Evolutionary conservation across 192 early-diverging fungal genomes (phyloP).

Genomic region (Backusella macrospora): DNA sequence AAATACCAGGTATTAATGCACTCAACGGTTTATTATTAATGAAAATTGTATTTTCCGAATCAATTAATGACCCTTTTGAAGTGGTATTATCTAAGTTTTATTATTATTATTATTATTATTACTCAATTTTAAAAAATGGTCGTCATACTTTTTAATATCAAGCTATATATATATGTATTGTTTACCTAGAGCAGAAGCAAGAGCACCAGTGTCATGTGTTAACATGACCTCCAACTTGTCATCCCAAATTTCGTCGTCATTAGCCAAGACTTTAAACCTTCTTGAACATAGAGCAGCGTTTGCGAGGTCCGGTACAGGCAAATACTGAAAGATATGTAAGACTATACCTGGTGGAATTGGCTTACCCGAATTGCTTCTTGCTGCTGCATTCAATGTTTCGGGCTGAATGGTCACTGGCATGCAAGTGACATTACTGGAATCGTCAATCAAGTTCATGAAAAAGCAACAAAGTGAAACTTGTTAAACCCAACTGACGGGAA

Average conservation of each 20-base stretch:
- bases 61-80: conserved; percentile 24
- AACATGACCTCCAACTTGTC: conserved; percentile 53
- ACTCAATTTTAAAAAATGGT: too few relatives aligned
- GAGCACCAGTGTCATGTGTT: conserved; percentile 21
- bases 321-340: conserved; percentile 46
- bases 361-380: conserved; percentile 14
- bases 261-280: conserved; percentile 76
- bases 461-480: background rate
- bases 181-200: conserved; percentile 25
- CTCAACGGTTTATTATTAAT: conserved; percentile 43
- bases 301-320: conserved; percentile 49
- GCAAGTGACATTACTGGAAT: background rate
- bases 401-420: background rate
- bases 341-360: conserved; percentile 48
- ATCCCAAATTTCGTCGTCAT: conserved; percentile 78
- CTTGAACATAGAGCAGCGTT: conserved; percentile 65
- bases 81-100: conserved; percentile 11
- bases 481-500: conserved; percentile 1
- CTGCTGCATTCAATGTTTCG: background rate
- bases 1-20: conserved; percentile 49
- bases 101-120: background rate
- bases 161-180: background rate
- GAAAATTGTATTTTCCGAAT: conserved; percentile 21
- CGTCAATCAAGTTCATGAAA: conserved; percentile 17
- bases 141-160: too few relatives aligned